Base-by-base conservation (phyloP, 495 filamentous ascomycete genomes). In the Elaphomyces granulatus region DNA sequence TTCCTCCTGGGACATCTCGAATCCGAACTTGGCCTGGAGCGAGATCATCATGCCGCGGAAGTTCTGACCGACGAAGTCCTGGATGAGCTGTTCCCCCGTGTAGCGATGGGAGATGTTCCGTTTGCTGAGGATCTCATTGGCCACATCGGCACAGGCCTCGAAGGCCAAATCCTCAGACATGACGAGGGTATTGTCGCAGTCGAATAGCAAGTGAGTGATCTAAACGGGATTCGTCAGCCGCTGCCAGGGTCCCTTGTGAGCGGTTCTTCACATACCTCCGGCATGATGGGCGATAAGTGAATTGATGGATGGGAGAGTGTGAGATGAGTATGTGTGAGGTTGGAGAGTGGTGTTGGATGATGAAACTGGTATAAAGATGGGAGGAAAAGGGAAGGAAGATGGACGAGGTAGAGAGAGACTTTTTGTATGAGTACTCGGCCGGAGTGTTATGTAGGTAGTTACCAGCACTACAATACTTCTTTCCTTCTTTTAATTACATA, bases 141-240 rank as follows among this genome's bases (percentile, higher is more conserved):
- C 78, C 52, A 95, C 72, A 47, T 90, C 82, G 50, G 87, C 81
- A 63, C 87, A 94, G 43, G 84, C 87, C 65, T 90, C 86, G 61
- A 94, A 95, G 61, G 87, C 87, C 52, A 94, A 70, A 47, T 74
- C 75, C 66, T 95, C 87, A 43, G 84, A 92, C 52, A 92, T 78
- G 64, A 87, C 83, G 52, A 95, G 83, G 39, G 87, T 95, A 71
- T 95, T 95, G 76, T 95, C 87, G 68, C 87, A 95, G 67, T 95
- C 87, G 64, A 94, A 78, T 60, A 95, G 83, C 63, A 95, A 66
- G 55, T 82, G 71, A 26, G 78, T 82, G 61, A 80, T 78, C 81
- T 85, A 59, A 20, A 45, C 15, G 15, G 7, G n/a, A 15, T 19
- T 14, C 21, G 43, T 45, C 41, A 44, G 51, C 55, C n/a, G n/a